phyloP scores from a whole-genome alignment of 129 eudicot species.

The Lonicera japonica region DNA sequence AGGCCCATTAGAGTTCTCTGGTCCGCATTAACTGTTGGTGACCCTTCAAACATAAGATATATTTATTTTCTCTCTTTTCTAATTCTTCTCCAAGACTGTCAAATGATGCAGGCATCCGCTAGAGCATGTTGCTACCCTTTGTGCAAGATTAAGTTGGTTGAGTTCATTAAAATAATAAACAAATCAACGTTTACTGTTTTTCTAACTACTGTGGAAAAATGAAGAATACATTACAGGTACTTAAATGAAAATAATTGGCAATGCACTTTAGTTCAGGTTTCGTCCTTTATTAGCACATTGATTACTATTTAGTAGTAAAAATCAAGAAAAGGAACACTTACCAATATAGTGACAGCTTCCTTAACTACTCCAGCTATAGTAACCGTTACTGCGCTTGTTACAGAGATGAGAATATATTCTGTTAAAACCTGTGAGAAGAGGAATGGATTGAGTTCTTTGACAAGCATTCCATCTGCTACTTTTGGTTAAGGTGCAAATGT shows the following conservation, averaged over 20 bases:
- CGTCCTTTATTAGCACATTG: too few species aligned
- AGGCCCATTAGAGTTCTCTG: not conserved
- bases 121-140: not conserved
- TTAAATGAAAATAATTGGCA: too few species aligned
- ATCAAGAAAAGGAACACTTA: constrained; percentile 18
- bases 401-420: constrained; percentile 85
- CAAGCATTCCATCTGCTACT: not conserved
- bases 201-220: not conserved
- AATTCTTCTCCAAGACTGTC: not conserved
- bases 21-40: not conserved
- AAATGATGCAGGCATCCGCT: not conserved
- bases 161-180: not conserved
- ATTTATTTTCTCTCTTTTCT: not conserved
- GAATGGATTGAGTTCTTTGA: constrained; percentile 1
- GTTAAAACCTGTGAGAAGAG: constrained; percentile 69
- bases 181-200: not conserved
- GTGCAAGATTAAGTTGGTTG: not conserved
- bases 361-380: constrained; percentile 97
- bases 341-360: constrained; percentile 96
- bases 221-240: not conserved
- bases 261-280: too few species aligned
- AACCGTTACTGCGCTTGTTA: constrained; percentile 93
- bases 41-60: not conserved
- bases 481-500: not conserved
- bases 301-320: not conserved